Conservation (phyloP, 352 stramenopile genomes). For the Globisporangium paroecandrum region DNA sequence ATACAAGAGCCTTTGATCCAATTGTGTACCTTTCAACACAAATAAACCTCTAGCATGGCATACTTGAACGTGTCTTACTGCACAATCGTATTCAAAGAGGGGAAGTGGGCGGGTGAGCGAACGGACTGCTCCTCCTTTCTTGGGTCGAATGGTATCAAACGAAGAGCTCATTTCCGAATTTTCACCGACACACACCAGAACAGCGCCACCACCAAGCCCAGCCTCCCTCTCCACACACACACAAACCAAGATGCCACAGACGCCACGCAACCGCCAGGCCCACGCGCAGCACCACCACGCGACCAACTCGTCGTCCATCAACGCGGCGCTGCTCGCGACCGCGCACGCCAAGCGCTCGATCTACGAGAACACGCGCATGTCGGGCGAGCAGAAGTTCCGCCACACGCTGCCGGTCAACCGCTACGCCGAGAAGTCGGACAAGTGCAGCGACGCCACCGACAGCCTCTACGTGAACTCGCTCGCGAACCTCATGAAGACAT, state of each 20-base stretch:
- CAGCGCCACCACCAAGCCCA: not conserved
- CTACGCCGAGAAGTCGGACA: constrained; percentile 33
- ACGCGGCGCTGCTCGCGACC: constrained; percentile 14
- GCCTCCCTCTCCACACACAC: not conserved
- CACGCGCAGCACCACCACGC: constrained; percentile 10
- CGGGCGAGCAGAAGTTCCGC: constrained; percentile 42
- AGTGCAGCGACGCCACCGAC: constrained; percentile 44
- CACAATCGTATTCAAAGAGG: not conserved
- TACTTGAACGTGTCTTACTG: not conserved
- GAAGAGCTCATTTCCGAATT: constrained; percentile 15
- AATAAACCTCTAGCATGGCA: not conserved
- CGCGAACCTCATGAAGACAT: constrained; percentile 36
- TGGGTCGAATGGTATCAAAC: not conserved
- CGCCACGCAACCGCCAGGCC: constrained; percentile 7
- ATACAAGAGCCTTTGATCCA: not conserved
- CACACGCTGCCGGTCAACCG: constrained; percentile 40
- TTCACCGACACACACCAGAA: not conserved
- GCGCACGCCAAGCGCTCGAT: constrained; percentile 33
- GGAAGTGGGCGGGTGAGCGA: not conserved
- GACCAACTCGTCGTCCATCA: constrained; percentile 15
- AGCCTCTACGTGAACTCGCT: constrained; percentile 42
- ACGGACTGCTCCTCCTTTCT: too few species aligned
- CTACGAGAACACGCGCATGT: constrained; percentile 54
- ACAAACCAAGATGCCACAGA: constrained; percentile 10
- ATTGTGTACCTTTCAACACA: not conserved